Evolutionary conservation across 805 yeast species (phyloP), one percentile per base, ranked within the genome.

Genomic region (Ogataea salicorniae): DNA sequence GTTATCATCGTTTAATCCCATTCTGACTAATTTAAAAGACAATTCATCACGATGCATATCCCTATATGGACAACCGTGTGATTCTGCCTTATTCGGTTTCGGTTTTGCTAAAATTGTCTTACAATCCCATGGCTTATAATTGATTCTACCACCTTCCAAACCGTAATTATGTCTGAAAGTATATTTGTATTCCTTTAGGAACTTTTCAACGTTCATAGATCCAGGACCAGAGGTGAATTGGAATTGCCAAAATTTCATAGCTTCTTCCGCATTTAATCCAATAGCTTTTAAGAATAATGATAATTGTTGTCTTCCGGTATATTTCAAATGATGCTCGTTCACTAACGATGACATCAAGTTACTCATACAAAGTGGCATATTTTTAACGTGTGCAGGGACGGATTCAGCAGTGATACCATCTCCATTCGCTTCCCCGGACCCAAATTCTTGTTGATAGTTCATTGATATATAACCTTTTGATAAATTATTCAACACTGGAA

Each of bases 21-120:
- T 77, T 18, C 72, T 76, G 37, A 70, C 67, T 53, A 94, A 71
- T 50, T 79, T 78, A 3, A 58, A 54, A 6, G 76, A 72, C 42
- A 94, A 71, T 45, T 77, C 75, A 40, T 87, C 95, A n/a, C 77
- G 62, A 13, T 77, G 73, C 58, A 86, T 70, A 58, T 86, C 92
- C 46, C 95, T 72, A 67, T 87, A 94, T 5, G 98, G 97, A 66
- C 98, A 92, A 2, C 99, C 99, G 62, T 92, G 97, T 49, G 70
- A 77, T 55, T 91, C 96, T 42, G 76, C 73, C 41, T 73, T 69
- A 11, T 72, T 71, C 0, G 95, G 90, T 53, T 82, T 77, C 7
- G 89, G 88, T 55, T 83, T 83, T 26, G 80, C 73, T 48, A 88
- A 66, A 38, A 94, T 88, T 1, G 84, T 81, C 37, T 80, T 77